These are phyloP conservation scores for Isatis tinctoria DNA, from an alignment of 345 rosid species.

Conservation along the genomic window DNA sequence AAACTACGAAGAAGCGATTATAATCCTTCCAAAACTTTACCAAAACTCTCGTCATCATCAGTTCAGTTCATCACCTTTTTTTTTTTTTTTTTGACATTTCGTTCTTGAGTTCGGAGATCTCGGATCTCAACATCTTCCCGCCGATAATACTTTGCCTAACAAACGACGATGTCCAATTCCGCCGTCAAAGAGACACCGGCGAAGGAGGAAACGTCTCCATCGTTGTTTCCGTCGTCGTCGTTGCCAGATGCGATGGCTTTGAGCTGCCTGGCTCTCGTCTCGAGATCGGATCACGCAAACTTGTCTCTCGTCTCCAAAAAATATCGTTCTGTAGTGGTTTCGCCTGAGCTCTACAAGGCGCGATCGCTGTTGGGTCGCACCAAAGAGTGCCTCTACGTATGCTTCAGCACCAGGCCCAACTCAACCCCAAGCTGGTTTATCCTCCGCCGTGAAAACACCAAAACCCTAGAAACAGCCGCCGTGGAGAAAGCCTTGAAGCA, in stretches of 20 bases:
- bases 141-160: no score
- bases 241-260: slow-evolving; percentile 52
- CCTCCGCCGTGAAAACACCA: slow-evolving; percentile 8
- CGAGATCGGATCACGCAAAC: slow-evolving; percentile 42
- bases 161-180: not conserved
- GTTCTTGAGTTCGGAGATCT: no score
- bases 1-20: no score
- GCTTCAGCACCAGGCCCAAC: slow-evolving; percentile 38
- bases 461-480: no score
- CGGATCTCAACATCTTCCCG: no score
- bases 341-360: slow-evolving; percentile 43
- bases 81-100: no score
- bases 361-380: slow-evolving; percentile 33
- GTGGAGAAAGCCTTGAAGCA: not conserved
- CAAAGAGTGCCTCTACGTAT: slow-evolving; percentile 50
- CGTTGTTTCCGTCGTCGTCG: not conserved
- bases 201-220: not conserved
- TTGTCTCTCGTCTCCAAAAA: slow-evolving; percentile 55
- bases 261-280: slow-evolving; percentile 52
- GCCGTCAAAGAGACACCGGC: not conserved
- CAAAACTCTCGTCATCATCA: no score
- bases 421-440: slow-evolving; percentile 34
- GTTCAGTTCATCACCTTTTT: no score
- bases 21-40: no score
- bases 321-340: slow-evolving; percentile 40